Evolutionary conservation across 164 flowering plant genomes (phyloP).

Genomic region (Chimonanthus salicifolius): DNA sequence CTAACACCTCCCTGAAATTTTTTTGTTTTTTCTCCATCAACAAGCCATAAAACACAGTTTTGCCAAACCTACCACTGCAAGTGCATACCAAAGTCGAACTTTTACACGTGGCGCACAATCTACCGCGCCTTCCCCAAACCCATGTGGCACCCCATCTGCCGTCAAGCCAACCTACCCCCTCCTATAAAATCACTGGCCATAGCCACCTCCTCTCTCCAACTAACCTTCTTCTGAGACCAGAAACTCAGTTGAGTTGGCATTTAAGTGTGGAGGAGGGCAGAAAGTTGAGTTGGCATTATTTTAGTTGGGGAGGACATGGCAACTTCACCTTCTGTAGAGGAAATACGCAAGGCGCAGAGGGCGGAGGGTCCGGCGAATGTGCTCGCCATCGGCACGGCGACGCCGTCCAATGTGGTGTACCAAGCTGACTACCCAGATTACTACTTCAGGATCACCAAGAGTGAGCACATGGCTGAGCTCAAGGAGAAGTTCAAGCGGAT

Average conservation of each 20-base stretch:
- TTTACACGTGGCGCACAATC: background rate
- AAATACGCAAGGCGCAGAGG: constrained; percentile 18
- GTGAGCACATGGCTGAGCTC: constrained; percentile 27
- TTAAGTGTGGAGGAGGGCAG: background rate
- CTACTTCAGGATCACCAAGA: constrained; percentile 27
- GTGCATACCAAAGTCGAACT: too few relatives aligned
- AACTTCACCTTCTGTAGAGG: background rate
- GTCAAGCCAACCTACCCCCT: constrained; percentile 7
- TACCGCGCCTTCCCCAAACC: background rate
- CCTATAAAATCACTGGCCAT: background rate
- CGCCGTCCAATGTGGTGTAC: constrained; percentile 17
- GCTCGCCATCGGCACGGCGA: constrained; percentile 27
- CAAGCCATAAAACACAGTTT: too few relatives aligned
- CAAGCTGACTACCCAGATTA: constrained; percentile 27
- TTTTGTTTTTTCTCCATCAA: too few relatives aligned
- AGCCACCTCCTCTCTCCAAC: background rate
- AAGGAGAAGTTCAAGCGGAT: constrained; percentile 26
- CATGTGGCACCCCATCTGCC: constrained; percentile 10
- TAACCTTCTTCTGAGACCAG: background rate
- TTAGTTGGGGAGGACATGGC: background rate
- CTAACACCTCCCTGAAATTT: too few relatives aligned
- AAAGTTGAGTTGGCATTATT: too few relatives aligned
- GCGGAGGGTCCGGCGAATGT: constrained; percentile 24
- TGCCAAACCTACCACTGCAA: too few relatives aligned
- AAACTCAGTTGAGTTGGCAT: background rate